Percentiles rank a stretch among this genome's conserved stretches.
Conservation (phyloP, 169 alveolate genomes). For the Plasmodium gallinaceum region DNA sequence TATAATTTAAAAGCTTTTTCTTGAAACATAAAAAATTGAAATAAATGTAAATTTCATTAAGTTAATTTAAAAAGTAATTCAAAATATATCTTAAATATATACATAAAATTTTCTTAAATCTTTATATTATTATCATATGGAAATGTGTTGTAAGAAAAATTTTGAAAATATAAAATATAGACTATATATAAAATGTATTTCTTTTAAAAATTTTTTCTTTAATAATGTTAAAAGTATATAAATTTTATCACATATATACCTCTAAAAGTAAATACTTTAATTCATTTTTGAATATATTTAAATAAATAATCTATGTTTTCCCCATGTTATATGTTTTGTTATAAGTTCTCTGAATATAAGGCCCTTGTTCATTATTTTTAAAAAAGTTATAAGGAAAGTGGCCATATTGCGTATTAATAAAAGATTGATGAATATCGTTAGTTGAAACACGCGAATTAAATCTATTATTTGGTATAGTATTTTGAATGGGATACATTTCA, state of each 20-base stretch:
- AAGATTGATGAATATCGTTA: slow-evolving; percentile 60
- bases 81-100: neutral
- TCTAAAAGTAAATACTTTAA: neutral
- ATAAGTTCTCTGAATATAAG: slow-evolving; percentile 60
- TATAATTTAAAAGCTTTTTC: slow-evolving; percentile 17
- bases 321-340: slow-evolving; percentile 67
- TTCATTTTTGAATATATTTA: neutral
- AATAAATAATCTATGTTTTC: slow-evolving; percentile 25
- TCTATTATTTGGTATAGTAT: slow-evolving; percentile 45
- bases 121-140: neutral
- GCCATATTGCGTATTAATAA: slow-evolving; percentile 55
- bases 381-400: slow-evolving; percentile 61
- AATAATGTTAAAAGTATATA: neutral
- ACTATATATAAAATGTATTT: neutral
- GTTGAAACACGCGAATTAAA: slow-evolving; percentile 46
- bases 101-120: neutral
- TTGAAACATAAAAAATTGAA: slow-evolving; percentile 23
- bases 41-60: slow-evolving; percentile 11
- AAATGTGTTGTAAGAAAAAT: neutral
- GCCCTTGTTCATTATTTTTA: slow-evolving; percentile 68
- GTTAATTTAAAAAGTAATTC: slow-evolving; percentile 26
- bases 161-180: neutral
- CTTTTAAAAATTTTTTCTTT: no score
- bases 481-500: slow-evolving; percentile 57
- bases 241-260: neutral